Evolutionary conservation across 2,329 filamentous ascomycete genomes (phyloP), one percentile per base, ranked within the genome.

Genomic region (Aspergillus luchuensis): DNA sequence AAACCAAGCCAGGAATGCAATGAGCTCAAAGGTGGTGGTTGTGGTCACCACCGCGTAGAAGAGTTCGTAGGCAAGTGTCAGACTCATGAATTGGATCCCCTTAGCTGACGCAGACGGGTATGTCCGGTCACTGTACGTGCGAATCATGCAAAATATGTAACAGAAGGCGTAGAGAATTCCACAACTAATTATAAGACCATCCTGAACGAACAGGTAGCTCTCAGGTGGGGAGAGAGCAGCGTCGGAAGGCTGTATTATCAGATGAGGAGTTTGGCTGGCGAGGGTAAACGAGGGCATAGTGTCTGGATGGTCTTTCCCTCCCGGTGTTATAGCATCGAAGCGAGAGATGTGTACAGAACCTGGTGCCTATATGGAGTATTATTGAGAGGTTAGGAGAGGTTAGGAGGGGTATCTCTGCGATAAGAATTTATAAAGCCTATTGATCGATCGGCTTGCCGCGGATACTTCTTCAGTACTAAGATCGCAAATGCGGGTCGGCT

Each of bases 181-280:
- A 36, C 66, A 67, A 45, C 59, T 36, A n/a, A 68, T 64, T 19
- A 67, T 68, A 11, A 68, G 59, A 1, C 66, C 66, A 57, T 68
- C 66, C n/a, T 68, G 65, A 5, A 68, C 57, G 25, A 60, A 68
- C 1, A 68, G 58, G 48, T 67, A 68, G 38, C 65, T 65, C 51
- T 68, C 66, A 6, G 66, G 65, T 1, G 66, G 66, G 19, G 61
- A 41, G n/a, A 63, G 58, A 2, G 33, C 33, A 5, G 55, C 39
- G 38, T 68, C 66, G 5, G 63, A 51, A 8, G 65, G 61, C 47
- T 68, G 66, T 6, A 67, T 56, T 11, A 68, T 63, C n/a, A 68
- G 61, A 49, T 68, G 66, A 2, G 7, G 50, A 17, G 63, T 54
- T 19, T 57, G 48, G 5, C 50, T 56, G 5, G 64, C 62, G 15